A percentile compares a stretch with the other conserved stretches of the same genome.
phyloP scores from a whole-genome alignment of 805 yeast genomes.

The Candida ficus region DNA sequence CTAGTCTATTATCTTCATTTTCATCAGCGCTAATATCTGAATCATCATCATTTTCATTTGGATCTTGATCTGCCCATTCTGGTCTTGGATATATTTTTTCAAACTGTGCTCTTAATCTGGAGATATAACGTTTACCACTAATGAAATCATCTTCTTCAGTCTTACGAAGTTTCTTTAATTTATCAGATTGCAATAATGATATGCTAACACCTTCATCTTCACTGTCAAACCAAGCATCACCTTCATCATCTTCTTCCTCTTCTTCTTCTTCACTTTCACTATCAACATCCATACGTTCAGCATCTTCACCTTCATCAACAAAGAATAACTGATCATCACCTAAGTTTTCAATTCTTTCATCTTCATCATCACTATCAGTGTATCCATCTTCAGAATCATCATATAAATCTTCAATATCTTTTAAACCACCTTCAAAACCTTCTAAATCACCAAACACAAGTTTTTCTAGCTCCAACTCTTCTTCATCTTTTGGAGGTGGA shows the following conservation, averaged over 20 bases:
- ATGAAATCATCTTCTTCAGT: conserved; percentile 48
- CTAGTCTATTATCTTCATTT: conserved; percentile 25
- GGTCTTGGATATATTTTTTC: conserved; percentile 78
- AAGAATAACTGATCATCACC: conserved; percentile 50
- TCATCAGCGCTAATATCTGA: conserved; percentile 26
- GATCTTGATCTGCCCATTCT: conserved; percentile 55
- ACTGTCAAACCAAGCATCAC: conserved; percentile 80
- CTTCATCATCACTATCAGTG: conserved; percentile 34
- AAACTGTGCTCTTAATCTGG: conserved; percentile 67
- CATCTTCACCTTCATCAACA: conserved; percentile 41
- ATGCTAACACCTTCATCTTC: conserved; percentile 77
- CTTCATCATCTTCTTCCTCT: conserved; percentile 22
- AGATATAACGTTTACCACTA: conserved; percentile 55
- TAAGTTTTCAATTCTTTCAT: conserved; percentile 29
- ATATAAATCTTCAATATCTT: conserved; percentile 47
- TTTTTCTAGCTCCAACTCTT: conserved; percentile 73
- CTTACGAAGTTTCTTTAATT: conserved; percentile 66
- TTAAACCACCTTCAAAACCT: conserved; percentile 64
- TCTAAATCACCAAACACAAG: conserved; percentile 86
- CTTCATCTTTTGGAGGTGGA: conserved; percentile 72
- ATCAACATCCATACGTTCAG: conserved; percentile 32
- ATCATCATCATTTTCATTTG: conserved; percentile 21
- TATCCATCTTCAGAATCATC: conserved; percentile 30
- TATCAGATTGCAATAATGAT: conserved; percentile 54
- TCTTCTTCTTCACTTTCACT: conserved; percentile 19